A percentile compares a stretch with the other conserved stretches of the same genome.
These are phyloP conservation scores for Cryptococcus jaspeensis DNA, from an alignment of 1,284 basidiomycete genomes.

Conservation along the genomic window DNA sequence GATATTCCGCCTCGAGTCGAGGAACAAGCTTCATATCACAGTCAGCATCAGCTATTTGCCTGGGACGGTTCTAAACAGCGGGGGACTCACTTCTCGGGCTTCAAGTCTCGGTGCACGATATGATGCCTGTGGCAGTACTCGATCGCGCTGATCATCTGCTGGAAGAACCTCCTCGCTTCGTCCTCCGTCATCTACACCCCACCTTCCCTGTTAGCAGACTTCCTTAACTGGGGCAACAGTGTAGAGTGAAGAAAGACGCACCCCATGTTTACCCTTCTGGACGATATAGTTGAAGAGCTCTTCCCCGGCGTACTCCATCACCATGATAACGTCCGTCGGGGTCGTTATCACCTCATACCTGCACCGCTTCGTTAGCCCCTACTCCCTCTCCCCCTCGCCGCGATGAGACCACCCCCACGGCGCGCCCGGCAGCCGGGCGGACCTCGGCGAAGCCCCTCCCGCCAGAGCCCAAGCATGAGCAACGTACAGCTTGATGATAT, in stretches of 20 bases:
- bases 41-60: background rate
- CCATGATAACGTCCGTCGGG: constrained; percentile 90
- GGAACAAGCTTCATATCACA: constrained; percentile 47
- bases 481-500: constrained; percentile 90
- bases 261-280: constrained; percentile 62
- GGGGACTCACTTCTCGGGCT: constrained; percentile 78
- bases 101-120: constrained; percentile 93
- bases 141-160: constrained; percentile 92
- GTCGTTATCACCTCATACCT: constrained; percentile 96
- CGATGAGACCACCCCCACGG: background rate
- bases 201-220: background rate
- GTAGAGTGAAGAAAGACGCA: too few species aligned
- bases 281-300: constrained; percentile 97
- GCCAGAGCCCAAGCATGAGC: background rate
- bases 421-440: background rate
- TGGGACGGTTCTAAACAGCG: constrained; percentile 32
- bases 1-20: constrained; percentile 60
- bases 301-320: constrained; percentile 87
- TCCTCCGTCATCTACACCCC: constrained; percentile 71
- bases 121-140: constrained; percentile 92
- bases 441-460: background rate
- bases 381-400: background rate
- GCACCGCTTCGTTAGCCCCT: background rate
- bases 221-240: background rate
- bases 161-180: constrained; percentile 86